Evolutionary conservation across 352 stramenopile genomes (phyloP), one percentile per base, ranked within the genome.

Genomic region (Pythium oligandrum): DNA sequence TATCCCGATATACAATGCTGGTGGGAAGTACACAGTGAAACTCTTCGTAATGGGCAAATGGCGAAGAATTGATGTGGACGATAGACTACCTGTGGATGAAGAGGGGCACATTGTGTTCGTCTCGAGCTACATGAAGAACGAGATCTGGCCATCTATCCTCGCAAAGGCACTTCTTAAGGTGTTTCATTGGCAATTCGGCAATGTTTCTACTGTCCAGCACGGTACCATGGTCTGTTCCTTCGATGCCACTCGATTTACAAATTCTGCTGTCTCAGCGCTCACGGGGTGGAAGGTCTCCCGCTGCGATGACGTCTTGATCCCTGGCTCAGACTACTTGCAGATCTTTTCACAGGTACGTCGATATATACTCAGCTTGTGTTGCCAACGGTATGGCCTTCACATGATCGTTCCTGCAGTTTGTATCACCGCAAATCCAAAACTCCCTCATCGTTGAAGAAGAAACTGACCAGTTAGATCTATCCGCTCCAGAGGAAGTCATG

Each of bases 161-260:
- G 71, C 75, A 8, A 91, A 93, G 44, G 80, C 80, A 8, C 51
- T 93, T n/a, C 69, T 71, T 55, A 93, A 90, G 71, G 75, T 85
- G 8, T 51, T 72, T 37, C 55, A 70, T 31, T 93, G 78, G 76
- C 44, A 84, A 26, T 59, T 62, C 36, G 53, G 38, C 4, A 17
- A 31, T 32, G 30, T 26, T 12, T 30, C 12, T 17, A 48, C 35
- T 10, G 12, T 9, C 9, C 58, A 2, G 7, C 10, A 26, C 37
- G 34, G 8, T 40, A 33, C 0, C 4, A 48, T 12, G 30, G 36
- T 38, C 32, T 51, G 17, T 32, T 11, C 33, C 30, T 50, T 46
- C 40, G 37, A 38, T 33, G 39, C 43, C 8, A 68, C 68, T 31
- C 65, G 63, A 7, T 66, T 60, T 9, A 38, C 68, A 33, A 67